Percentiles rank a stretch among this genome's conserved stretches.
phyloP scores from a whole-genome alignment of 768 basidiomycete species.

The Phaeotremella skinneri region DNA sequence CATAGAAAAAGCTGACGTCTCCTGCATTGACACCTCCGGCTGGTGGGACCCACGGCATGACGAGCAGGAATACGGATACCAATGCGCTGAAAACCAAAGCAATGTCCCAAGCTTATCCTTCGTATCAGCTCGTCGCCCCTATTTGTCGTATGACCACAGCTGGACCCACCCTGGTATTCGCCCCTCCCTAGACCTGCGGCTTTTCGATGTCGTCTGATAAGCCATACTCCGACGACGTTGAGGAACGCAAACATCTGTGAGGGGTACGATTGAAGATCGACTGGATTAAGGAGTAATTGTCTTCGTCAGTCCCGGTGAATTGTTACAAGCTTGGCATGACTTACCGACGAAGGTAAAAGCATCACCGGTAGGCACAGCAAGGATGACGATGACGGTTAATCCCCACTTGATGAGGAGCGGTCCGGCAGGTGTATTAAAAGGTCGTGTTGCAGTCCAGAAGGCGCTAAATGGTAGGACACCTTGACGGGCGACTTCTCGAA shows the following conservation, averaged over 20 bases:
- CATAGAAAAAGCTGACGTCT: constrained; percentile 43
- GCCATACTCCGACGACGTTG: constrained; percentile 50
- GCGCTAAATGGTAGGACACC: constrained; percentile 60
- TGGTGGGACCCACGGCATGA: constrained; percentile 51
- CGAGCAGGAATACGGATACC: constrained; percentile 46
- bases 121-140: neutral
- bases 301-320: neutral
- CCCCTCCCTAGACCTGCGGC: constrained; percentile 33
- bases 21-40: constrained; percentile 45
- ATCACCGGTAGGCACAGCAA: constrained; percentile 67
- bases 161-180: constrained; percentile 33
- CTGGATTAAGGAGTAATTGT: constrained; percentile 41
- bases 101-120: constrained; percentile 19
- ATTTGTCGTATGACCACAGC: neutral
- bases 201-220: constrained; percentile 44
- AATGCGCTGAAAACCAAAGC: constrained; percentile 33
- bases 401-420: constrained; percentile 66
- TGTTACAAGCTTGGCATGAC: constrained; percentile 57
- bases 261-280: constrained; percentile 28
- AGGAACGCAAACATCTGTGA: constrained; percentile 42
- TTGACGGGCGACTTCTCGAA: constrained; percentile 60
- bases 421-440: constrained; percentile 65
- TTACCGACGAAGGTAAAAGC: constrained; percentile 63
- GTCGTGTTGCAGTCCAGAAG: constrained; percentile 69
- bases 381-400: constrained; percentile 60